Conservation (phyloP, 225 moss, liverwort and hornwort genomes). For the Pseudoscleropodium purum region DNA sequence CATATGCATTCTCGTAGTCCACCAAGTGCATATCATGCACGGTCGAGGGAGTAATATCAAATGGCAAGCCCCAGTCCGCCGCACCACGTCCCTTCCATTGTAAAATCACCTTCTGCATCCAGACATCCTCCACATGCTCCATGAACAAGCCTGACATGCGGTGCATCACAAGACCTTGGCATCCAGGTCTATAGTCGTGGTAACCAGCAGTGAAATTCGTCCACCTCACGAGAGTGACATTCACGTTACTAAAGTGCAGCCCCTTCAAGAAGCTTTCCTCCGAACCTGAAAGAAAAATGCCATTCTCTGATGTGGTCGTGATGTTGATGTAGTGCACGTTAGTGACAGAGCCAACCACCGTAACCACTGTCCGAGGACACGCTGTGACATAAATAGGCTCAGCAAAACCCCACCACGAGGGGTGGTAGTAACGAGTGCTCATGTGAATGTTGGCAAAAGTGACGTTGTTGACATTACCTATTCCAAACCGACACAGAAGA, state of each 20-base stretch:
- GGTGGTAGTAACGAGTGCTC: constrained; percentile 70
- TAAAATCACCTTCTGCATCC: constrained; percentile 35
- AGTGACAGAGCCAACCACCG: constrained; percentile 45
- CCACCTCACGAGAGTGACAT: constrained; percentile 22
- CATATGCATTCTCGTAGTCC: constrained; percentile 8
- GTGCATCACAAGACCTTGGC: constrained; percentile 60
- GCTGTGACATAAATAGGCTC: constrained; percentile 76
- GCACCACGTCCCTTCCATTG: constrained; percentile 28
- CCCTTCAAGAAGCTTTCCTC: constrained; percentile 25
- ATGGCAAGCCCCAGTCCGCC: constrained; percentile 40
- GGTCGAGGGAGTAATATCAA: constrained; percentile 48
- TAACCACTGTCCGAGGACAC: constrained; percentile 39
- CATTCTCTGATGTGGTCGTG: constrained; percentile 65
- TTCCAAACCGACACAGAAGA: neutral
- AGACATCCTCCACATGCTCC: constrained; percentile 47
- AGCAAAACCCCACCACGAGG: constrained; percentile 89
- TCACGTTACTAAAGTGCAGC: constrained; percentile 47
- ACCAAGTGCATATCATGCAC: constrained; percentile 21
- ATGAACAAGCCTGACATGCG: constrained; percentile 61
- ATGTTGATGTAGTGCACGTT: constrained; percentile 59
- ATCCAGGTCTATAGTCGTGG: constrained; percentile 85
- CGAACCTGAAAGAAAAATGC: constrained; percentile 70
- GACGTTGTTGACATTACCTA: constrained; percentile 65
- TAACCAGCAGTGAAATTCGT: constrained; percentile 15
- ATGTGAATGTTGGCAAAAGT: constrained; percentile 72